These are phyloP conservation scores for Leersia perrieri DNA, from an alignment of 176 grass and related monocot species.

Conservation along the genomic window DNA sequence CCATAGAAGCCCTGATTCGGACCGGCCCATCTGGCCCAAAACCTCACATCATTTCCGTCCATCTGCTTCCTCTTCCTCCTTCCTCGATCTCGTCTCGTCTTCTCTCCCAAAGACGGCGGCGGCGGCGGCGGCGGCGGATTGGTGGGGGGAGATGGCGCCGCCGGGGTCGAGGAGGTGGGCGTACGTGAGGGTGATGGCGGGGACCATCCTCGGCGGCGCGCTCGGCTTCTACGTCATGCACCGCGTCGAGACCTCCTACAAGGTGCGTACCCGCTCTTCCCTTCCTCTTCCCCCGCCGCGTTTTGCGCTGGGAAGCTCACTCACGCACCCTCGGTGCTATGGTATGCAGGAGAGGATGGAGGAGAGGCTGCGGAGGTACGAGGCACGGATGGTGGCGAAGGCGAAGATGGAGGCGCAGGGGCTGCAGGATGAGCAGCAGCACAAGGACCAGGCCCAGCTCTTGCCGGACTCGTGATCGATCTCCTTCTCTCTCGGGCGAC, in stretches of 20 bases:
- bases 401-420: conserved; percentile 46
- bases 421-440: conserved; percentile 27
- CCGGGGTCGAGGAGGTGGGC: conserved; percentile 62
- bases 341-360: conserved; percentile 78
- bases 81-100: neutral
- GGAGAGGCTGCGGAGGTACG: conserved; percentile 67
- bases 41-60: neutral
- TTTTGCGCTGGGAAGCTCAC: conserved; percentile 5
- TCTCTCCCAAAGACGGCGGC: neutral
- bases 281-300: too few species aligned
- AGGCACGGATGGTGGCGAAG: conserved; percentile 62
- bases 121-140: neutral
- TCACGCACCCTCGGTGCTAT: too few species aligned
- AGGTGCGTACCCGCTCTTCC: conserved; percentile 36
- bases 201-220: conserved; percentile 71
- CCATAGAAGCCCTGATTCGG: too few species aligned
- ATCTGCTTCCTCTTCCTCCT: neutral
- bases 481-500: neutral
- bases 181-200: conserved; percentile 60
- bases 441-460: conserved; percentile 50
- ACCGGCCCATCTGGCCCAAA: too few species aligned
- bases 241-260: conserved; percentile 72
- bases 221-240: conserved; percentile 93
- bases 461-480: conserved; percentile 69
- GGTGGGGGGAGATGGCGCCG: conserved; percentile 22